Evolutionary conservation across 129 eudicot genomes (phyloP).

Genomic region (Flaveria robusta): DNA sequence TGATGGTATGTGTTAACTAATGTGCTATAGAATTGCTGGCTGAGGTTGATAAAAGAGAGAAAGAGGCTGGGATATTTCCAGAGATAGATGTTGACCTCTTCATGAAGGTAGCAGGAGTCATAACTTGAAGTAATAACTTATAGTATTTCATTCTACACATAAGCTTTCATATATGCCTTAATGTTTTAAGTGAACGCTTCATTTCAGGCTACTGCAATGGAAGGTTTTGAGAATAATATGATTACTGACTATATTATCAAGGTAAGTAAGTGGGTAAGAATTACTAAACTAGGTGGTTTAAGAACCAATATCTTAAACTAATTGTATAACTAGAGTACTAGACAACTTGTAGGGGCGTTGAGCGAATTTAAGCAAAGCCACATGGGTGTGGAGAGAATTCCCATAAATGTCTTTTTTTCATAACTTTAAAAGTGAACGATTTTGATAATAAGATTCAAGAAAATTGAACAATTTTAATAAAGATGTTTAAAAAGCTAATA

Average conservation of each 20-base stretch:
- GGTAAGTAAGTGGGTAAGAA: constrained; percentile 56
- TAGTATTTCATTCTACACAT: background rate
- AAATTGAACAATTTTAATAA: no score
- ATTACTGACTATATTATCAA: constrained; percentile 67
- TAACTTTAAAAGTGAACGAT: no score
- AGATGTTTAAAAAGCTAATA: no score
- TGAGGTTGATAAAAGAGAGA: constrained; percentile 73
- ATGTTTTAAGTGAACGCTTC: background rate
- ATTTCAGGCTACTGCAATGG: constrained; percentile 64
- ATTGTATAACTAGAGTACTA: no score
- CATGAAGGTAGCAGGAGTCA: constrained; percentile 54
- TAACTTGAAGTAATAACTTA: background rate
- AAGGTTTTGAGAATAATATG: constrained; percentile 71
- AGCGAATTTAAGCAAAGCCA: no score
- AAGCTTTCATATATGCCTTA: constrained; percentile 5
- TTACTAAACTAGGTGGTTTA: background rate
- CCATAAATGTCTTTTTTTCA: no score
- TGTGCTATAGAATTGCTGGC: constrained; percentile 52
- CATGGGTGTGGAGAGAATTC: no score
- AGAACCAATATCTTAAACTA: no score
- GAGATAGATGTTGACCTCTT: constrained; percentile 84
- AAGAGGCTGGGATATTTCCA: constrained; percentile 57
- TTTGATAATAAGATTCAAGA: no score
- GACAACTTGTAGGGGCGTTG: no score
- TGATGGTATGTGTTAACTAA: background rate